Conservation (phyloP, 352 stramenopile species). For the Phytophthora megakarya region DNA sequence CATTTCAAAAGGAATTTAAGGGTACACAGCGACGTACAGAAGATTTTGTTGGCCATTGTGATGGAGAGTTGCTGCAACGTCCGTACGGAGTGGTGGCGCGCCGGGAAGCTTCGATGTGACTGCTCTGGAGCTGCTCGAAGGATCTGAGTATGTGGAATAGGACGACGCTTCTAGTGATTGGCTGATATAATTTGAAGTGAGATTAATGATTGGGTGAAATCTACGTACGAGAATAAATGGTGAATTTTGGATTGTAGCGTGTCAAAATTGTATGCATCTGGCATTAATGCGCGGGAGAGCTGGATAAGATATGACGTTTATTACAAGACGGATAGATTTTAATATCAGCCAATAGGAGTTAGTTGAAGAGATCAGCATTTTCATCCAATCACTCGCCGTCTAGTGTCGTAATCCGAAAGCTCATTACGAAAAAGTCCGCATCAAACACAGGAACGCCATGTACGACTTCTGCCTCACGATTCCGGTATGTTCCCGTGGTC, state of each 20-base stretch:
- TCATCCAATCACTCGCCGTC: slow-evolving; percentile 3
- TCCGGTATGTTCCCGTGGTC: slow-evolving; percentile 54
- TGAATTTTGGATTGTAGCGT: background rate
- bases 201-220: slow-evolving; percentile 15
- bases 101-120: slow-evolving; percentile 21
- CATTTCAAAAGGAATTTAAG: background rate
- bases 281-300: slow-evolving; percentile 4
- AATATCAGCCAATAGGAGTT: slow-evolving; percentile 28
- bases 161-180: slow-evolving; percentile 29
- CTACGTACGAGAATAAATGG: background rate
- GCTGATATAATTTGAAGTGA: background rate
- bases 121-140: slow-evolving; percentile 1
- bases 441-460: slow-evolving; percentile 37
- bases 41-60: slow-evolving; percentile 43
- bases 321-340: slow-evolving; percentile 1
- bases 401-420: slow-evolving; percentile 2
- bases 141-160: slow-evolving; percentile 42
- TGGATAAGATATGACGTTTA: slow-evolving; percentile 21
- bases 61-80: background rate
- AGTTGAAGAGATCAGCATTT: slow-evolving; percentile 24
- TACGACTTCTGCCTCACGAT: slow-evolving; percentile 91
- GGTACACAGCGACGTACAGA: slow-evolving; percentile 30
- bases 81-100: slow-evolving; percentile 11
- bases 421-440: slow-evolving; percentile 14
- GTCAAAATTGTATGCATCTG: background rate